These are phyloP conservation scores for Cronartium ribicola DNA, from an alignment of 1,284 basidiomycete species.

Conservation along the genomic window DNA sequence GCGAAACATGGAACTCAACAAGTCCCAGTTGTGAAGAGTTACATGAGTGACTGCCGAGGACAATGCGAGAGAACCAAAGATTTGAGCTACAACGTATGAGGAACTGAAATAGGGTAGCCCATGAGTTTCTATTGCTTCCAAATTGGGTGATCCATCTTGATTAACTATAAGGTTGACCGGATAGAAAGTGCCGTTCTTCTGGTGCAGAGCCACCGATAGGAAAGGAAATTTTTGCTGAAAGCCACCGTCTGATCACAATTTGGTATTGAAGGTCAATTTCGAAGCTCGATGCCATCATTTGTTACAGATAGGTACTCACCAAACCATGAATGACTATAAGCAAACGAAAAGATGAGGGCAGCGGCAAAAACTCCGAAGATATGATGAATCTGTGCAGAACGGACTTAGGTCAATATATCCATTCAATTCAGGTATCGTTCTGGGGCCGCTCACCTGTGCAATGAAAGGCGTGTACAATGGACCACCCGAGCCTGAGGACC, in stretches of 20 bases:
- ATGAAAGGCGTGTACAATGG: not conserved
- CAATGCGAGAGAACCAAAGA: conserved; percentile 6
- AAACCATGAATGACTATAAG: conserved; percentile 24
- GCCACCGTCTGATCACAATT: conserved; percentile 4
- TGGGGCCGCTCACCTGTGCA: no score
- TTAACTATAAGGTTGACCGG: not conserved
- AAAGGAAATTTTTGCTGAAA: conserved; percentile 16
- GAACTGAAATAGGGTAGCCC: conserved; percentile 26
- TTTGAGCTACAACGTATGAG: conserved; percentile 21
- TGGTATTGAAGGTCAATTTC: not conserved
- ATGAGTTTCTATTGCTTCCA: conserved; percentile 14
- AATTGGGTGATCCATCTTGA: not conserved
- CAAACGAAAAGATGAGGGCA: conserved; percentile 22
- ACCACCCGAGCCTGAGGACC: not conserved
- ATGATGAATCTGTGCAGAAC: conserved; percentile 5
- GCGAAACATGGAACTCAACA: not conserved
- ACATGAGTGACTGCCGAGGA: conserved; percentile 34
- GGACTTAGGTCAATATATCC: no score
- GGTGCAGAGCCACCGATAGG: conserved; percentile 22
- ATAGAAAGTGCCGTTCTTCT: conserved; percentile 14
- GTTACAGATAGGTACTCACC: not conserved
- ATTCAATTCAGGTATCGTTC: not conserved
- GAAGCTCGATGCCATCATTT: not conserved
- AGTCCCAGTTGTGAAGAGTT: conserved; percentile 7
- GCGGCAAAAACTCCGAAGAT: conserved; percentile 1